phyloP scores from a whole-genome alignment of 495 filamentous ascomycete species.

The Lepraria neglecta region DNA sequence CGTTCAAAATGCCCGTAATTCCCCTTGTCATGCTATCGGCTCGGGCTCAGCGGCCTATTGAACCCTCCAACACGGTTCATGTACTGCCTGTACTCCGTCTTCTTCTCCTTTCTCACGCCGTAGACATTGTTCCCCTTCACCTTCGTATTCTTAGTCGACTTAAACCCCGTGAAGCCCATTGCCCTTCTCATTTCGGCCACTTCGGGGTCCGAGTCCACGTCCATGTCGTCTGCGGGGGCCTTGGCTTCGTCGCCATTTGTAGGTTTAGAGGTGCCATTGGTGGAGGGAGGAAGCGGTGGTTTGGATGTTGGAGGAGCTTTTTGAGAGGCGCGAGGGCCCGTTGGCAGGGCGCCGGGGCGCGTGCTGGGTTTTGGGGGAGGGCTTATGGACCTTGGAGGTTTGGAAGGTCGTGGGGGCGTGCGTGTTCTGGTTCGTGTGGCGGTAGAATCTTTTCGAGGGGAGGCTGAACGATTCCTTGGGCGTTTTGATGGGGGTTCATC shows the following conservation, averaged over 20 bases:
- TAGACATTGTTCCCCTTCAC: constrained; percentile 83
- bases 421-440: constrained; percentile 36
- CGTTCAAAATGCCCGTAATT: too few relatives aligned
- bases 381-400: constrained; percentile 30
- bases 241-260: constrained; percentile 21
- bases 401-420: constrained; percentile 35
- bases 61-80: constrained; percentile 98
- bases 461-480: constrained; percentile 42
- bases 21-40: constrained; percentile 13
- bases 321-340: constrained; percentile 12
- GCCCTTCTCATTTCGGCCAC: constrained; percentile 69
- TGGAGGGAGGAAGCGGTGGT: constrained; percentile 24
- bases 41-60: constrained; percentile 76
- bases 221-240: constrained; percentile 40
- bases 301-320: not conserved
- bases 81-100: constrained; percentile 92
- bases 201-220: constrained; percentile 53
- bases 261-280: constrained; percentile 16
- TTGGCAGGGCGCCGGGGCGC: constrained; percentile 24
- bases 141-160: constrained; percentile 84
- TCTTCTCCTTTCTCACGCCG: constrained; percentile 86
- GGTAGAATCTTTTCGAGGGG: constrained; percentile 31
- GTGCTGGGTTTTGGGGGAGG: constrained; percentile 31
- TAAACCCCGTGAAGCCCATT: constrained; percentile 86
- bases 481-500: constrained; percentile 29